Evolutionary conservation across 768 basidiomycete species (phyloP), one percentile per base, ranked within the genome.

Genomic region (Mycena alexandri): DNA sequence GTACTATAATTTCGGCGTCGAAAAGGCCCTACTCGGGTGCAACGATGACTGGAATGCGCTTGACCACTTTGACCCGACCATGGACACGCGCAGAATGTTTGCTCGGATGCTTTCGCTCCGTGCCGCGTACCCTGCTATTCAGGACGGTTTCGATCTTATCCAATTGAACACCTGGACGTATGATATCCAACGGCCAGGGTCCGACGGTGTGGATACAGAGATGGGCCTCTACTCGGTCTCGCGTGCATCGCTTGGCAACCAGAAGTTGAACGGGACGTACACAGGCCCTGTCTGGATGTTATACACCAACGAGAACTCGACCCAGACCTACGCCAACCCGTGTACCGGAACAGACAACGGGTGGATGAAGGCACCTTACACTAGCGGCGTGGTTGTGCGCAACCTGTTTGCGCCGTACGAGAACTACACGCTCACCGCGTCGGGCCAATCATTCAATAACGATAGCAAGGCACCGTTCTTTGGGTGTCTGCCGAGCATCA

Each of bases 41-140:
- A 73, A 91, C 51, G 94, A 97, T 74, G 90, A 93, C 72, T 96
- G 93, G 94, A 96, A 97, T 77, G 87, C 93, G 3, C 88, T 96
- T 36, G 96, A 98, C 73, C 96, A 98, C 77, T 97, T 97, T 76
- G 96, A 98, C 78, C 94, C 95, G 29, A 96, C 95, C 2, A 81
- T 90, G 14, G 90, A 93, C 73, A 85, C 86, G 43, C 88, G 92
- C 43, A 90, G 94, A 62, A 75, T 94, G 63, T 89, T 94, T 73
- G 76, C 87, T 19, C 93, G 92, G 59, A 90, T 94, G 80, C 77
- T 91, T 63, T 84, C 88, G 73, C 83, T 97, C 42, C 91, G 96
- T 34, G 76, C 76, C 8, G 78, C 83, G 16, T 97, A 91, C 78
- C 87, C 84, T 24, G 84, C 92, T 3, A 84, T 97, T 13, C 93